Evolutionary conservation across 495 filamentous ascomycete species (phyloP), one percentile per base, ranked within the genome.

Genomic region (Lepidopterella palustris): DNA sequence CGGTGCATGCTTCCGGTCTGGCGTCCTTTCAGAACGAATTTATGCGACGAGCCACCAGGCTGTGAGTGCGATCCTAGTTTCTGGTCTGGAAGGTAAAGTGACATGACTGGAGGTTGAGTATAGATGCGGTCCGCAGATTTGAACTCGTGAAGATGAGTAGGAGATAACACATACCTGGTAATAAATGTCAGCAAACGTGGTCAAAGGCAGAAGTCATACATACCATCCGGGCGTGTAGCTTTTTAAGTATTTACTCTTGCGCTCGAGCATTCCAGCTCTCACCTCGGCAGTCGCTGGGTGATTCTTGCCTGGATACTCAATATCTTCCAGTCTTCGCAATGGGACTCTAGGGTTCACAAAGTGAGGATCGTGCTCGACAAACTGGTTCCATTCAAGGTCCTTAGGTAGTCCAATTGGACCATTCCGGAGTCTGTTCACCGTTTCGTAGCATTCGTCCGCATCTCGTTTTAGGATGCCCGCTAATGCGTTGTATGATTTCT

Each of bases 241-340:
- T 80, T 97, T 98, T 42, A 98, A 77, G 71, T 97, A 98, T 70
- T 97, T 98, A 80, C 88, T 95, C 82, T 97, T 98, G 49, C 93
- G 86, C 77, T 98, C 93, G 54, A 98, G 78, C 76, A 95, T 85
- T 1, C 93, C 93, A 5, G 88, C 87, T 50, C 89, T 80, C 31
- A 98, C 85, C 68, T 96, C 93, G 55, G 86, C 82, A 29, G 89
- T 90, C 39, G 90, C 86, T 53, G 87, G 87, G 70, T 96, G 89
- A 67, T 95, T 82, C 65, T 87, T 87, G 15, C 93, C 93, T n/a
- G 92, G 92, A 72, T 97, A 98, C 32, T 87, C 83, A 64, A 98
- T 95, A 65, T 87, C 86, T 65, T 96, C 83, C 18, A 90, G 72
- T 39, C 84, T 82, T 49, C 93, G 82, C 42, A 95, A 73, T 26